Evolutionary conservation across 2,329 filamentous ascomycete genomes (phyloP).

Genomic region (Simplicillium aogashimaense): DNA sequence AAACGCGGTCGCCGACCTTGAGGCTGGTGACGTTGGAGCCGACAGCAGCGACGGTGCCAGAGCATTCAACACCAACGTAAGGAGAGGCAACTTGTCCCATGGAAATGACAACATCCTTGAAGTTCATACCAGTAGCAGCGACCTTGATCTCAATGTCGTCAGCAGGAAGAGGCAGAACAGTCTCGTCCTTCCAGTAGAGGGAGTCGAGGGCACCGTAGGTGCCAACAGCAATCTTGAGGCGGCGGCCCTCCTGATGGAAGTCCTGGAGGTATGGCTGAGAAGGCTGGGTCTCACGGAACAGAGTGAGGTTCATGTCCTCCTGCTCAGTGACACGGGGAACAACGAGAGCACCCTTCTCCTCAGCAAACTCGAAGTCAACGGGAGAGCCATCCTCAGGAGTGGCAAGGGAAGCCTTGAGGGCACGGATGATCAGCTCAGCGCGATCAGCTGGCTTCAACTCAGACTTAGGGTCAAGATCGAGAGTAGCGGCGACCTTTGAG

Average conservation of each 20-base stretch:
- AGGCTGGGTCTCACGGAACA: constrained; percentile 15
- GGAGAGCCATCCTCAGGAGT: constrained; percentile 10
- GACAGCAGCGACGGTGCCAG: constrained; percentile 31
- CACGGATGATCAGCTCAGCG: constrained; percentile 20
- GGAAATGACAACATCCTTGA: constrained; percentile 33
- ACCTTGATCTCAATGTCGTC: constrained; percentile 33
- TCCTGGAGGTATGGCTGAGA: constrained; percentile 18
- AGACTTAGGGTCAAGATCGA: constrained; percentile 32
- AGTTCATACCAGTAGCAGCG: constrained; percentile 33
- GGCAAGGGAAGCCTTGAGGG: constrained; percentile 12
- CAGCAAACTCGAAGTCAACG: constrained; percentile 18
- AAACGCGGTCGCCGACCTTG: constrained; percentile 64
- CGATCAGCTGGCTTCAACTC: constrained; percentile 16
- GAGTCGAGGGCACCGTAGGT: constrained; percentile 26
- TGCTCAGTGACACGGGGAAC: constrained; percentile 18
- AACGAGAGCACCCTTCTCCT: constrained; percentile 15
- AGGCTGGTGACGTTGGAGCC: constrained; percentile 53
- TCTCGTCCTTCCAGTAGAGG: constrained; percentile 27
- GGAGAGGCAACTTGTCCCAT: constrained; percentile 25
- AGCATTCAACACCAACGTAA: constrained; percentile 28
- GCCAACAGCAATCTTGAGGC: constrained; percentile 26
- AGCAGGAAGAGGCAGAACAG: constrained; percentile 15
- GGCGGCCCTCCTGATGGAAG: constrained; percentile 26
- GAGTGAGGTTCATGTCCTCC: constrained; percentile 13
- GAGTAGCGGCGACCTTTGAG: constrained; percentile 29